Base-by-base conservation (phyloP, 768 basidiomycete genomes). In the Cytidiella melzeri region DNA sequence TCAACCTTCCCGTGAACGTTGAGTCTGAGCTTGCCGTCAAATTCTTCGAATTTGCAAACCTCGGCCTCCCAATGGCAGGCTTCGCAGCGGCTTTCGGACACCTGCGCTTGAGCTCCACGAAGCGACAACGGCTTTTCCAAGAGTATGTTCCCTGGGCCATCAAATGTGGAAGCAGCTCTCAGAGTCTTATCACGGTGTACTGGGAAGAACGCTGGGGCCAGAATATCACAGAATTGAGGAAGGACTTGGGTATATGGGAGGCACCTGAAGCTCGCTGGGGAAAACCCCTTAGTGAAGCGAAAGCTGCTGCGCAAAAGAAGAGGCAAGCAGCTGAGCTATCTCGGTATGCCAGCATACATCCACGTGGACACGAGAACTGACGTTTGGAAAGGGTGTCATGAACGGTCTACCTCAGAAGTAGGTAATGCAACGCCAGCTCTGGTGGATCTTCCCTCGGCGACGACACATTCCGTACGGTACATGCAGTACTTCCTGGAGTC, bases 191-290 rank as follows among this genome's bases (percentile, higher is more conserved):
- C 46, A 85, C 85, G 1, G 84, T 97, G 1, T 93, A 93, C 59
- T 98, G 95, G 95, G 95, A 97, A 67, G 76, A 92, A 65, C 72
- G 92, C 46, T 97, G 94, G 94, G 79, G 79, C 43, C 81, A 89
- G 65, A 75, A 87, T 52, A 65, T 95, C 1, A 81, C 79, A 1
- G 89, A 92, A 43, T 74, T 99, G 69, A 85, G 91, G 69, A 75
- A 69, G 54, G 92, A 96, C 61, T 71, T 96, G 19, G 89, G 93
- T 7, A 76, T 95, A 13, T 83, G 80, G 79, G 84, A 90, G 56
- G 85, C 92, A 11, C 92, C 93, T 9, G 30, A 34, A 34, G 30
- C 30, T 15, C 30, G 30, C 7, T 34, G 30, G 30, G 30, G 30
- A 34, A 34, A 34, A 15, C 9, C 30, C 7, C 30, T 34, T 15